phyloP scores from a whole-genome alignment of 371 early-diverging fungal species.

The Syncephalastrum racemosum region DNA sequence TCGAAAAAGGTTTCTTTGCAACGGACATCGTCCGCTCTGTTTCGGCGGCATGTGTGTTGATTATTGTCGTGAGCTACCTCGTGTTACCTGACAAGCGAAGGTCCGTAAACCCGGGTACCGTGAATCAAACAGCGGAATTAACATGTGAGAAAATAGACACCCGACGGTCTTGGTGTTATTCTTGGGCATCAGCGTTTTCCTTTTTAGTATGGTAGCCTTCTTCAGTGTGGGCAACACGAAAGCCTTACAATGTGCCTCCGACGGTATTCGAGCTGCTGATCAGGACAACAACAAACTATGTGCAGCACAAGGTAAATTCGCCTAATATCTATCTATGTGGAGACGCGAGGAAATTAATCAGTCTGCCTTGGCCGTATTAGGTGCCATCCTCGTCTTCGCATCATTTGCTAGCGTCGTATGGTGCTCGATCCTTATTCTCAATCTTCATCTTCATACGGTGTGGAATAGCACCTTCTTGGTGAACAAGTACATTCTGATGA shows the following conservation, averaged over 20 bases:
- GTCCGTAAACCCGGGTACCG: constrained; percentile 4
- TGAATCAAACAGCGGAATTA: neutral
- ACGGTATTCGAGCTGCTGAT: constrained; percentile 36
- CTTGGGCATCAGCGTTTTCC: constrained; percentile 54
- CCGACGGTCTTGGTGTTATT: constrained; percentile 66
- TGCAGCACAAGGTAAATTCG: constrained; percentile 49
- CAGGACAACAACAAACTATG: constrained; percentile 63
- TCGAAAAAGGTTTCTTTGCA: constrained; percentile 46
- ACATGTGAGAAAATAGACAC: constrained; percentile 39
- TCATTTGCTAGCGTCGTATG: constrained; percentile 61
- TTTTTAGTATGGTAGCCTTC: constrained; percentile 54
- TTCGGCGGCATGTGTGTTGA: constrained; percentile 48
- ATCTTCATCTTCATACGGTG: constrained; percentile 68
- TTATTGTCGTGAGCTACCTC: constrained; percentile 58
- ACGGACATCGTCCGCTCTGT: constrained; percentile 53
- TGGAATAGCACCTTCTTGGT: constrained; percentile 63
- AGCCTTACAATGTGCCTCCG: constrained; percentile 53
- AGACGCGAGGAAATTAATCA: too few relatives aligned
- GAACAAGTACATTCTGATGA: constrained; percentile 48
- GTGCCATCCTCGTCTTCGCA: constrained; percentile 55
- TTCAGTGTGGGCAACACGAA: constrained; percentile 56
- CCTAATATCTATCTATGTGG: neutral
- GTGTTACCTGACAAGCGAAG: constrained; percentile 60
- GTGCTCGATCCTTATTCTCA: constrained; percentile 62
- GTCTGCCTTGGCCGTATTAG: constrained; percentile 9